Evolutionary conservation across 2,329 filamentous ascomycete species (phyloP).

Genomic region (Hypoxylon rubiginosum): DNA sequence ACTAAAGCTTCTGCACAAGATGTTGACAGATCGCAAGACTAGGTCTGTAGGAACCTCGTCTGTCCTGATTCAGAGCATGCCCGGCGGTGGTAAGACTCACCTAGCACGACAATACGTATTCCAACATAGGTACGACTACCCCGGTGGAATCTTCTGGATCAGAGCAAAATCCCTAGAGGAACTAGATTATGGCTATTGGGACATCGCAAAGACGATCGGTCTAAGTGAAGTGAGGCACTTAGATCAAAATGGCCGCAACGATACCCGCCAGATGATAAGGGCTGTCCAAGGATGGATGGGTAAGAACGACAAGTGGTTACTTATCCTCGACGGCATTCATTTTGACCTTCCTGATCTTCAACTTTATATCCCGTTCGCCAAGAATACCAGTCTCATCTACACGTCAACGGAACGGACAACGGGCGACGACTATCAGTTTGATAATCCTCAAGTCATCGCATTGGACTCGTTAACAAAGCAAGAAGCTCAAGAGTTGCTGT

Average conservation of each 20-base stretch:
- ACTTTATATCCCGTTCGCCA: conserved; percentile 74
- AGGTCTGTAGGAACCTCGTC: conserved; percentile 71
- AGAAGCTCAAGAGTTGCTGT: conserved; percentile 72
- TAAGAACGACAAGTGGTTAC: conserved; percentile 72
- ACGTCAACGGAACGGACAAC: conserved; percentile 74
- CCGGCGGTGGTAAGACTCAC: conserved; percentile 78
- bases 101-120: conserved; percentile 77
- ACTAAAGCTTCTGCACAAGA: conserved; percentile 68
- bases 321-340: conserved; percentile 76
- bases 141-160: conserved; percentile 78
- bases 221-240: conserved; percentile 59
- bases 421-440: conserved; percentile 68
- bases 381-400: conserved; percentile 74
- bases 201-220: conserved; percentile 71
- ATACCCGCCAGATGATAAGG: conserved; percentile 65
- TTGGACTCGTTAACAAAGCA: conserved; percentile 67
- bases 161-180: conserved; percentile 71
- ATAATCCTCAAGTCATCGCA: conserved; percentile 69
- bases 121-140: conserved; percentile 68
- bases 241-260: conserved; percentile 55
- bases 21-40: conserved; percentile 69
- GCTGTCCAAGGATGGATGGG: conserved; percentile 74
- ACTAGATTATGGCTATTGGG: conserved; percentile 73
- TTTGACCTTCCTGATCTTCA: conserved; percentile 70
- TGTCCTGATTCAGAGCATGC: conserved; percentile 73